These are phyloP conservation scores for Podospora appendiculata DNA, from an alignment of 495 filamentous ascomycete genomes.

Conservation along the genomic window DNA sequence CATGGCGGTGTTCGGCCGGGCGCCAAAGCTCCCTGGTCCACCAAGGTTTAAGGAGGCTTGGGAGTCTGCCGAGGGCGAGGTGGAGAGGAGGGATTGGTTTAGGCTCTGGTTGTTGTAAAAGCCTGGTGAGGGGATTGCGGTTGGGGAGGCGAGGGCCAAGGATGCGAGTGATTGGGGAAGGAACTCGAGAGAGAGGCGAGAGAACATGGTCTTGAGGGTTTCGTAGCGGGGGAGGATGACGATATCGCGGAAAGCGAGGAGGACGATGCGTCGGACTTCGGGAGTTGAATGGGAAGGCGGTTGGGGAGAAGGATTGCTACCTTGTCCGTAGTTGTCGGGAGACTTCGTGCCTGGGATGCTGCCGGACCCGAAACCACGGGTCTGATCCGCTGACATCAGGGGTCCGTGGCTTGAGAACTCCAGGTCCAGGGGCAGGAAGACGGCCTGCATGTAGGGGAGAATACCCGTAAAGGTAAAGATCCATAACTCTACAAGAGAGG, in stretches of 20 bases:
- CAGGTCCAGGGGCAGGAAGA: conserved; percentile 88
- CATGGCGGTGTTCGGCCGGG: conserved; percentile 60
- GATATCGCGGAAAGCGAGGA: conserved; percentile 83
- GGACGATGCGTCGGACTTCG: conserved; percentile 80
- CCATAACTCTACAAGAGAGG: conserved; percentile 88
- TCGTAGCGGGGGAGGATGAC: conserved; percentile 83
- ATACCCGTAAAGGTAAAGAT: conserved; percentile 82
- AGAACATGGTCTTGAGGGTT: conserved; percentile 81
- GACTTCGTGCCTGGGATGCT: not conserved
- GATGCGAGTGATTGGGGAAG: conserved; percentile 53
- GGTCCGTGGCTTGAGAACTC: conserved; percentile 83
- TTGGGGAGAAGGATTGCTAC: no score
- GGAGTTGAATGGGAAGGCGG: conserved; percentile 10
- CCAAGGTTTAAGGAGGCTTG: conserved; percentile 27
- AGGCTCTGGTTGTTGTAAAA: conserved; percentile 8
- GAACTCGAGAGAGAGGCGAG: conserved; percentile 77
- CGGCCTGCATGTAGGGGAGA: conserved; percentile 90
- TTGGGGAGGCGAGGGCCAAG: conserved; percentile 35
- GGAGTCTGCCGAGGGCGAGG: conserved; percentile 18
- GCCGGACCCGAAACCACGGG: conserved; percentile 80
- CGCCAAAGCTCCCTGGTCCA: conserved; percentile 33
- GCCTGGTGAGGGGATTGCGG: conserved; percentile 30
- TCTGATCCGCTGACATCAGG: conserved; percentile 66
- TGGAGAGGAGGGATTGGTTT: conserved; percentile 15
- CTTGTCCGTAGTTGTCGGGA: no score